Evolutionary conservation across 1,284 basidiomycete genomes (phyloP), one percentile per base, ranked within the genome.

Genomic region (Termitomyces sp.): DNA sequence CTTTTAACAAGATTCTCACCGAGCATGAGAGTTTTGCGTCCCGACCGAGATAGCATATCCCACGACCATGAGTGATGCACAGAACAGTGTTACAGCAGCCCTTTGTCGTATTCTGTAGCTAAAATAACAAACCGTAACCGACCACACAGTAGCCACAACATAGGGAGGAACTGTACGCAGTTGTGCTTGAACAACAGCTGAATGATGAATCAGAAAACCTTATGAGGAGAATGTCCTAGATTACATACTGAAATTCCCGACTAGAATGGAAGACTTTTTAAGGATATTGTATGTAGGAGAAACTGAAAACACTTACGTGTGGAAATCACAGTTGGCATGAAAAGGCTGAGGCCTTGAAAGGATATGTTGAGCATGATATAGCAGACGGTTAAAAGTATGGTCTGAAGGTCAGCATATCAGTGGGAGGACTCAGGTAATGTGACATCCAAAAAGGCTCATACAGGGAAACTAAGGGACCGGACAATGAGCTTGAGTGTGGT

Each of bases 141-240:
- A 65, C 69, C 71, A 74, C 28, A 70, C 62, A 12, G 61, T 67
- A 26, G 65, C 68, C 0, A 69, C 67, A 6, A 70, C 52, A 51
- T 70, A 73, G 0, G 73, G 73, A 0, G 71, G 73, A 1, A 73
- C 73, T 5, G 72, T 72, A 4, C 71, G 67, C 6, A 75, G 67
- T 53, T 75, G 72, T 1, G 68, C 67, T 60, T 72, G 62, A 5
- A 75, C 68, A 2, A 68, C 67, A 39, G 70, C 73, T 74, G 51
- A 8, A 12, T 43, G 26, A 48, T 19, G 8, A 15, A 8, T 53
- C 7, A 42, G 26, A 47, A 49, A 30, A n/a, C 6, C 7, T 26
- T 21, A 17, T 24, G 1, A 45, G 4, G 3, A 4, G 1, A 3
- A 38, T 10, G 15, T 5, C 3, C 8, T 17, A 15, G 21, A 43